Conservation (phyloP, 805 yeast species). For the Teunomyces atbi region DNA sequence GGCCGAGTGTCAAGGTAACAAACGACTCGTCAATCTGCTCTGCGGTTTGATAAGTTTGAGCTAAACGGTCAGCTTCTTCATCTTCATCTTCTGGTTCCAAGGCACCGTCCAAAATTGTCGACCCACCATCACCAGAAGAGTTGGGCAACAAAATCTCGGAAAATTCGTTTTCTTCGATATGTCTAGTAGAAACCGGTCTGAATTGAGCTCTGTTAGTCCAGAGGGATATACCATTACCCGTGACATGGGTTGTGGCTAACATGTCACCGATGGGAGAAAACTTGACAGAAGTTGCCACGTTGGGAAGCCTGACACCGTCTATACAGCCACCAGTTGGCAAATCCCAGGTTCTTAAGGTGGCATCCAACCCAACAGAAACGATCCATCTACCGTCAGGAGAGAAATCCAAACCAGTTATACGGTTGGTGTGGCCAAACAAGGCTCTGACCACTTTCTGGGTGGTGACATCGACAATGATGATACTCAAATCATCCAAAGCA, state of each 20-base stretch:
- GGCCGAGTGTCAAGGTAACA: slow-evolving; percentile 72
- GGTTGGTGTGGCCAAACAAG: slow-evolving; percentile 83
- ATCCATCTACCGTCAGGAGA: slow-evolving; percentile 97
- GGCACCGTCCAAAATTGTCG: slow-evolving; percentile 74
- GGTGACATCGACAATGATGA: slow-evolving; percentile 76
- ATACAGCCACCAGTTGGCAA: slow-evolving; percentile 95
- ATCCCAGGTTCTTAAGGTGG: slow-evolving; percentile 94
- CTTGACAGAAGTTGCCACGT: slow-evolving; percentile 76
- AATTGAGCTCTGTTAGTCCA: slow-evolving; percentile 94
- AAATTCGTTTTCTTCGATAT: slow-evolving; percentile 74
- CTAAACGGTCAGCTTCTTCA: slow-evolving; percentile 23
- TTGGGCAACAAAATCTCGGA: slow-evolving; percentile 65
- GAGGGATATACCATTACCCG: slow-evolving; percentile 82
- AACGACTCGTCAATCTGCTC: slow-evolving; percentile 63
- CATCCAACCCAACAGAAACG: slow-evolving; percentile 76
- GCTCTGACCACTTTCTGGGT: slow-evolving; percentile 84
- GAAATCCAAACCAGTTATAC: slow-evolving; percentile 85
- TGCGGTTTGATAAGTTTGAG: slow-evolving; percentile 47
- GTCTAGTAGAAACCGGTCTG: slow-evolving; percentile 69
- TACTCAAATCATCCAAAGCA: slow-evolving; percentile 81
- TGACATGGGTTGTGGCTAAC: slow-evolving; percentile 89
- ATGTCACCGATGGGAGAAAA: slow-evolving; percentile 87
- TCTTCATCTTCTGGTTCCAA: slow-evolving; percentile 43
- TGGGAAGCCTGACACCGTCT: slow-evolving; percentile 78
- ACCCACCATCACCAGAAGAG: slow-evolving; percentile 74